Conservation (phyloP, 805 yeast species). For the Starmerella roubikii region DNA sequence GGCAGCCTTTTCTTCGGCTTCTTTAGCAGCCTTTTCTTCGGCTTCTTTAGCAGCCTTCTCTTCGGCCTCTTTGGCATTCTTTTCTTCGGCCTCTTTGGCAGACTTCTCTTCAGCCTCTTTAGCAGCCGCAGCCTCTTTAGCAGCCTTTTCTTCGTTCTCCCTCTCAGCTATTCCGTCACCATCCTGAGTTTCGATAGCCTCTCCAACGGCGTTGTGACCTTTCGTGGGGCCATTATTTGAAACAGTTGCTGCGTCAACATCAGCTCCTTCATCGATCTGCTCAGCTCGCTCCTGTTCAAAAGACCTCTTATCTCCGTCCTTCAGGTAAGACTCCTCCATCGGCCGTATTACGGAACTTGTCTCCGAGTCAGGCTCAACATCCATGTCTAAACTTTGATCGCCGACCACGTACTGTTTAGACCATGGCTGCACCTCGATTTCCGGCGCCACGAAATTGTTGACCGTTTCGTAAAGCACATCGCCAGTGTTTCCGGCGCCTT, state of each 20-base stretch:
- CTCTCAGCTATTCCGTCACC: too few species aligned
- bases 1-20: too few species aligned
- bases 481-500: conserved; percentile 50
- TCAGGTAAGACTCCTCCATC: too few species aligned
- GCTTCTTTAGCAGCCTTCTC: conserved; percentile 1
- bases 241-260: too few species aligned
- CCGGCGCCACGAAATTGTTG: conserved; percentile 30
- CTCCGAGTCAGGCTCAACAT: not conserved
- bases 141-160: conserved; percentile 21
- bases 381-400: not conserved
- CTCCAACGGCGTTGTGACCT: too few species aligned
- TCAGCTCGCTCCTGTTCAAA: too few species aligned
- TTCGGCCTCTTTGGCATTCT: too few species aligned
- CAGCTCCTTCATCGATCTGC: too few species aligned
- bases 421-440: not conserved
- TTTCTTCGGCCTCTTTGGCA: not conserved
- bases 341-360: not conserved
- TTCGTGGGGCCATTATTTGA: too few species aligned
- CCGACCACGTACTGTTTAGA: not conserved
- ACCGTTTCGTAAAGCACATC: conserved; percentile 50
- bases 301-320: too few species aligned
- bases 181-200: too few species aligned
- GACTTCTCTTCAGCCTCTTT: not conserved
- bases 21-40: too few species aligned
- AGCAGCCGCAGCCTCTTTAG: not conserved